Conservation (phyloP, 768 basidiomycete species). For the Russula compacta region DNA sequence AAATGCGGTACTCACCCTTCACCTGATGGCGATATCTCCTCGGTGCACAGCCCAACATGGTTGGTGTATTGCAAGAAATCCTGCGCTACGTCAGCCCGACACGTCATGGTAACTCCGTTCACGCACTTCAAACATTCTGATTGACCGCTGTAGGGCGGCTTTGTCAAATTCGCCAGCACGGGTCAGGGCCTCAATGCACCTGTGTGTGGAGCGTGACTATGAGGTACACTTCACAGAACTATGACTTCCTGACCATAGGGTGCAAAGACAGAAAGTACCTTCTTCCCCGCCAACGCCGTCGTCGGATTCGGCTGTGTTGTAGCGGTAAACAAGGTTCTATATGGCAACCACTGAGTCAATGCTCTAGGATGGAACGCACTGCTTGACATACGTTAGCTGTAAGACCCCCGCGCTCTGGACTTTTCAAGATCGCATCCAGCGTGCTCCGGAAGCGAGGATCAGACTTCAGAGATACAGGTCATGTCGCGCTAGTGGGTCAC, state of each 20-base stretch:
- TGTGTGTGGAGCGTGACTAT: conserved; percentile 24
- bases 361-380: not conserved
- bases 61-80: conserved; percentile 78
- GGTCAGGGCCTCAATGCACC: conserved; percentile 84
- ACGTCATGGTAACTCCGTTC: not conserved
- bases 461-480: conserved; percentile 34
- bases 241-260: conserved; percentile 46
- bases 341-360: conserved; percentile 5
- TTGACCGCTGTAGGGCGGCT: conserved; percentile 53
- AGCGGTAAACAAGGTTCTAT: conserved; percentile 83
- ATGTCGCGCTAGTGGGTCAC: not conserved
- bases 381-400: conserved; percentile 62
- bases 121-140: conserved; percentile 83
- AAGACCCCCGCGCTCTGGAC: conserved; percentile 84
- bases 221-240: not conserved
- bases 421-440: conserved; percentile 71
- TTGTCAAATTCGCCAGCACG: conserved; percentile 76
- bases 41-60: conserved; percentile 80
- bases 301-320: conserved; percentile 75
- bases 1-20: conserved; percentile 48
- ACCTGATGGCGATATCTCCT: conserved; percentile 78
- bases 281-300: conserved; percentile 97
- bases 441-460: conserved; percentile 88
- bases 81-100: conserved; percentile 27
- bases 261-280: conserved; percentile 89